phyloP scores from a whole-genome alignment of 1,284 basidiomycete genomes.

The Xerocomus nothofagi region DNA sequence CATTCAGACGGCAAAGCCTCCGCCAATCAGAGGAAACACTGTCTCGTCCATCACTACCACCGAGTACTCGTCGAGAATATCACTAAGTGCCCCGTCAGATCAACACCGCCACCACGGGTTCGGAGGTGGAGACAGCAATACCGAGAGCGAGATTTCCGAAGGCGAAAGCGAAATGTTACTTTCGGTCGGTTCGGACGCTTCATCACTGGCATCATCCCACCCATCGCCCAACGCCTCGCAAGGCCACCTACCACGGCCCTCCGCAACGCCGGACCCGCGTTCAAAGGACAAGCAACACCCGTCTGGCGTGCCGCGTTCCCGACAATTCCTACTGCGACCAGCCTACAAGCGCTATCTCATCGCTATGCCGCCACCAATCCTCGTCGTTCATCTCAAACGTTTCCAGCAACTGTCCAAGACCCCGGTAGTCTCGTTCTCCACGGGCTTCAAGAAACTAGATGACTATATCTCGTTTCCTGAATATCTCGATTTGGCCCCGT shows the following conservation, averaged over 20 bases:
- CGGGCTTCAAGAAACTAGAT: conserved; percentile 82
- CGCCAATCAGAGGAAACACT: conserved; percentile 9
- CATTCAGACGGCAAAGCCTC: conserved; percentile 21
- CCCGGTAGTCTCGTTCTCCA: conserved; percentile 55
- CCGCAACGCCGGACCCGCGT: neutral
- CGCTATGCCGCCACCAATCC: conserved; percentile 79
- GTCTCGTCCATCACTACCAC: conserved; percentile 13
- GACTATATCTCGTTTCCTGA: conserved; percentile 89
- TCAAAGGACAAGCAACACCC: conserved; percentile 14
- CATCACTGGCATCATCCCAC: conserved; percentile 38
- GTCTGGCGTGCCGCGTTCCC: conserved; percentile 42
- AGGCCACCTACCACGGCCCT: conserved; percentile 23
- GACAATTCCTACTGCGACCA: conserved; percentile 72
- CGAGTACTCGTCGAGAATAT: conserved; percentile 27
- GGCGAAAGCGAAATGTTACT: conserved; percentile 33
- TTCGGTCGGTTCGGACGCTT: conserved; percentile 43
- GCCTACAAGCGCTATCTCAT: conserved; percentile 95
- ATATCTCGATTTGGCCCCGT: conserved; percentile 80
- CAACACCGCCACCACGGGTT: conserved; percentile 24
- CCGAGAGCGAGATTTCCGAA: conserved; percentile 47
- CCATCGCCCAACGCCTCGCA: conserved; percentile 34
- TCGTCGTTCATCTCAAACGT: conserved; percentile 91
- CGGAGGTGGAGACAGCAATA: conserved; percentile 36
- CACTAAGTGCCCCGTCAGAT: conserved; percentile 35
- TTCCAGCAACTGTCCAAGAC: conserved; percentile 75